Percentiles rank a stretch among this genome's conserved stretches.
Evolutionary conservation across 225 moss, liverwort and hornwort genomes (phyloP).

Genomic region (Anthoceros angustus): DNA sequence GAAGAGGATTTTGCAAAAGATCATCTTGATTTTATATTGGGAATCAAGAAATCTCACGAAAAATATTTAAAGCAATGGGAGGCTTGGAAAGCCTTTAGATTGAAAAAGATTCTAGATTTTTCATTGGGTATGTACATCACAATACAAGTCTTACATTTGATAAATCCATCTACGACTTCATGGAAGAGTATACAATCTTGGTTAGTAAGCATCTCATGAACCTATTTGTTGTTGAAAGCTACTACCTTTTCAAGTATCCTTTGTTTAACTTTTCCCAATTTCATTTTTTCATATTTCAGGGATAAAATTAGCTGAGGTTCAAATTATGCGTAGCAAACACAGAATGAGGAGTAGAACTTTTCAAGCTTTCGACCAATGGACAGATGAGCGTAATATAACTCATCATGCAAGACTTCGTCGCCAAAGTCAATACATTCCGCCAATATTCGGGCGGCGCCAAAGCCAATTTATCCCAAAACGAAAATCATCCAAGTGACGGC

Average conservation of each 20-base stretch:
- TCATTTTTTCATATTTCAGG: neutral
- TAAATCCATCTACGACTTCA: no score
- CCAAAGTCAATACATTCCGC: neutral
- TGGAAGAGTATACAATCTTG: no score
- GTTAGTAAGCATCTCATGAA: no score
- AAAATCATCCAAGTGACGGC: neutral
- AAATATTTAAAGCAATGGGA: neutral
- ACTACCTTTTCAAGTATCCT: neutral
- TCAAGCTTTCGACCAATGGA: constrained; percentile 1
- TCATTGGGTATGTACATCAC: neutral
- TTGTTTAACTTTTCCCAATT: no score
- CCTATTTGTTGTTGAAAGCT: no score
- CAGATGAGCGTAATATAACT: neutral
- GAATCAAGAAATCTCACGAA: constrained; percentile 4
- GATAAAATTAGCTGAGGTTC: neutral
- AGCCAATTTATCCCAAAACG: neutral
- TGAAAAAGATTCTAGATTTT: constrained; percentile 1
- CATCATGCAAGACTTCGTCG: neutral
- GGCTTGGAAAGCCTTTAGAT: neutral
- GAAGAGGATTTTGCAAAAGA: neutral
- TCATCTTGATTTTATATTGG: neutral
- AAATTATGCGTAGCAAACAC: constrained; percentile 1
- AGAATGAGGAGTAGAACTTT: neutral
- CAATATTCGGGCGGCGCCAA: neutral
- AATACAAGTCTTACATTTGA: neutral